A percentile compares a stretch with the other conserved stretches of the same genome.
These are phyloP conservation scores for Pseudomonodictys pantanalensis DNA, from an alignment of 495 filamentous ascomycete genomes.

Conservation along the genomic window DNA sequence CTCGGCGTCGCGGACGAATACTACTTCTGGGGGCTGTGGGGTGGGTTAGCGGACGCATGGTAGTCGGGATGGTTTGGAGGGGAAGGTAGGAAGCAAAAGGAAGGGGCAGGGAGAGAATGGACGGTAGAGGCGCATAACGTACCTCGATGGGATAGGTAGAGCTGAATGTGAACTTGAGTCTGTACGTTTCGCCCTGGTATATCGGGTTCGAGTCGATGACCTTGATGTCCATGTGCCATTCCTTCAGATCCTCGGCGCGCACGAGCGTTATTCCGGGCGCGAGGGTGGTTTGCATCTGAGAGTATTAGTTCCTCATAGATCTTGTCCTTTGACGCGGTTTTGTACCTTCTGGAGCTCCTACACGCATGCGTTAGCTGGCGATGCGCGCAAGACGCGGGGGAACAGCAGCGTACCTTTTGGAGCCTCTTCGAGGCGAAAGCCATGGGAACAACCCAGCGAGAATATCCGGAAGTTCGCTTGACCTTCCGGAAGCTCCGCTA, in stretches of 20 bases:
- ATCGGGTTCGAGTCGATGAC: conserved; percentile 91
- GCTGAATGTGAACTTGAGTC: conserved; percentile 83
- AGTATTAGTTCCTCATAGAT: not conserved
- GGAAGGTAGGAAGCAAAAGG: not conserved
- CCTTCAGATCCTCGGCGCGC: conserved; percentile 72
- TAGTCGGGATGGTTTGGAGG: not conserved
- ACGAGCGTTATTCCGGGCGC: conserved; percentile 72
- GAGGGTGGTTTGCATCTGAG: conserved; percentile 39
- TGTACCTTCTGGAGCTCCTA: conserved; percentile 36
- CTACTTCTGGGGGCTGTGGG: conserved; percentile 87
- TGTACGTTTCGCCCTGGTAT: conserved; percentile 75
- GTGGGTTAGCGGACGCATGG: not conserved
- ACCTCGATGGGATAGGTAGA: conserved; percentile 77
- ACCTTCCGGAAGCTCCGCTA: conserved; percentile 1
- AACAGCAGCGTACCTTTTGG: conserved; percentile 26
- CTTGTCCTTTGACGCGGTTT: too few relatives aligned
- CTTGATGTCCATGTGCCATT: conserved; percentile 91
- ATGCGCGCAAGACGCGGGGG: not conserved
- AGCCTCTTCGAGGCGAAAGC: conserved; percentile 39
- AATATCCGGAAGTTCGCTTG: not conserved
- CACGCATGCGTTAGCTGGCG: conserved; percentile 8
- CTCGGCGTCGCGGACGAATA: conserved; percentile 65
- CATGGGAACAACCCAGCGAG: not conserved
- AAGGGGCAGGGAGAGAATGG: not conserved
- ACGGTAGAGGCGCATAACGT: not conserved